phyloP scores from a whole-genome alignment of 192 early-diverging fungal genomes.

The Backusella macrospora region DNA sequence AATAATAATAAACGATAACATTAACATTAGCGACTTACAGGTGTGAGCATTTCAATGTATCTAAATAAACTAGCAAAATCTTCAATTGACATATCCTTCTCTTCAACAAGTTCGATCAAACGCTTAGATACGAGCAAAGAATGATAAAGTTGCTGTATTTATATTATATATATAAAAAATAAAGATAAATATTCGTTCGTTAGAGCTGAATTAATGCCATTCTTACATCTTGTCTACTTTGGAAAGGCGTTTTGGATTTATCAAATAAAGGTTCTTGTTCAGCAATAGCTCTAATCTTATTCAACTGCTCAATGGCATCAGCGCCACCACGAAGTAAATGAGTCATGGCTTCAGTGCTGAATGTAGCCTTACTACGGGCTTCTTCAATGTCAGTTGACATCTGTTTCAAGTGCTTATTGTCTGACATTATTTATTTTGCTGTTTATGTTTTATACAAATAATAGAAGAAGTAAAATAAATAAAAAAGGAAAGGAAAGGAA shows the following conservation, averaged over 20 bases:
- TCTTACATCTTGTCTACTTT: slow-evolving; percentile 39
- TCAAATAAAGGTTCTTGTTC: slow-evolving; percentile 59
- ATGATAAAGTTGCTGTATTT: slow-evolving; percentile 20
- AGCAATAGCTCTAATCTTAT: slow-evolving; percentile 49
- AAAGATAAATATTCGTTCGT: not conserved
- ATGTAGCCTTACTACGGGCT: slow-evolving; percentile 71
- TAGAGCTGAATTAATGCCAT: slow-evolving; percentile 15
- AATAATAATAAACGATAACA: not conserved
- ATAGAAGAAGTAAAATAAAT: too few relatives aligned
- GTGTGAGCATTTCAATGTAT: slow-evolving; percentile 49
- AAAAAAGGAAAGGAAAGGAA: not conserved
- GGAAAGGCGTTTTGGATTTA: slow-evolving; percentile 42
- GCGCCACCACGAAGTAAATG: slow-evolving; percentile 73
- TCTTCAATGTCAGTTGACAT: slow-evolving; percentile 50
- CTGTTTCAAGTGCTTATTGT: slow-evolving; percentile 24
- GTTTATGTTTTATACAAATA: too few relatives aligned
- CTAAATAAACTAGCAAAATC: slow-evolving; percentile 31
- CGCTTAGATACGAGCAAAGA: slow-evolving; percentile 27
- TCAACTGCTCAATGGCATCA: slow-evolving; percentile 35
- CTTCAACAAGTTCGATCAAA: slow-evolving; percentile 35
- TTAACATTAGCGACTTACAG: slow-evolving; percentile 23
- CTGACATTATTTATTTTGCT: not conserved
- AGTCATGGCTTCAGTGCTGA: slow-evolving; percentile 73
- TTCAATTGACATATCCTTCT: slow-evolving; percentile 39
- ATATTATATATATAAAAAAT: not conserved